Conservation (phyloP, 108 stramenopile genomes). For the Cyclotella sp. region DNA sequence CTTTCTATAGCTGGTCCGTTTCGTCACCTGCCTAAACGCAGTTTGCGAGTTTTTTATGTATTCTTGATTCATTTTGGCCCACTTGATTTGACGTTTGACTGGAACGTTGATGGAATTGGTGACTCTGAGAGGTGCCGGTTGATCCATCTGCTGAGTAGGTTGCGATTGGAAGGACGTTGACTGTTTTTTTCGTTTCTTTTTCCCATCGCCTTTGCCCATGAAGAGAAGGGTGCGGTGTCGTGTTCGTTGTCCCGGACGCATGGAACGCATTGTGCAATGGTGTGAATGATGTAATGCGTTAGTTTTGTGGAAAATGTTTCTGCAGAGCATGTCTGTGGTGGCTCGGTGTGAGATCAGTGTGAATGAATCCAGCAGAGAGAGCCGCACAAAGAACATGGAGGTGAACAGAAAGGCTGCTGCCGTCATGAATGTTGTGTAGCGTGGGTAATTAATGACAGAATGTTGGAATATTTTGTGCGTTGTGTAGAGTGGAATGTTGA, state of each 20-base stretch:
- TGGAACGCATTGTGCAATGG: not conserved
- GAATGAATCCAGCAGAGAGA: too few species aligned
- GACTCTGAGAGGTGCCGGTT: constrained; percentile 60
- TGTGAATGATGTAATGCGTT: not conserved
- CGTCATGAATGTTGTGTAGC: too few species aligned
- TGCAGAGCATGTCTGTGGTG: not conserved
- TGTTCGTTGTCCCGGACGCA: not conserved
- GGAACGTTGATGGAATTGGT: constrained; percentile 77
- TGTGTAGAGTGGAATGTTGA: too few species aligned
- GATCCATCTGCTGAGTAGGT: constrained; percentile 9
- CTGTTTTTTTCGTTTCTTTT: constrained; percentile 70
- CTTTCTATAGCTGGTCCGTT: constrained; percentile 72
- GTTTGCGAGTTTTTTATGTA: constrained; percentile 44
- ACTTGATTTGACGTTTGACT: constrained; percentile 74
- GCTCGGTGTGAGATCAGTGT: too few species aligned
- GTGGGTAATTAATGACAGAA: too few species aligned
- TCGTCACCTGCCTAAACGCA: constrained; percentile 62
- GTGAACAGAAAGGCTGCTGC: too few species aligned
- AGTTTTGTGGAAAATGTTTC: not conserved
- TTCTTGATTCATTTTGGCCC: constrained; percentile 70
- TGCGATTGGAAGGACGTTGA: constrained; percentile 12
- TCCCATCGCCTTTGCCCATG: constrained; percentile 82
- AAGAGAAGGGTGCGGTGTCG: constrained; percentile 2
- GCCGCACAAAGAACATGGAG: too few species aligned
- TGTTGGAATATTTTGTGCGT: too few species aligned